Conservation (phyloP, 2,329 filamentous ascomycete species). For the Ceratocystis cubensis region DNA sequence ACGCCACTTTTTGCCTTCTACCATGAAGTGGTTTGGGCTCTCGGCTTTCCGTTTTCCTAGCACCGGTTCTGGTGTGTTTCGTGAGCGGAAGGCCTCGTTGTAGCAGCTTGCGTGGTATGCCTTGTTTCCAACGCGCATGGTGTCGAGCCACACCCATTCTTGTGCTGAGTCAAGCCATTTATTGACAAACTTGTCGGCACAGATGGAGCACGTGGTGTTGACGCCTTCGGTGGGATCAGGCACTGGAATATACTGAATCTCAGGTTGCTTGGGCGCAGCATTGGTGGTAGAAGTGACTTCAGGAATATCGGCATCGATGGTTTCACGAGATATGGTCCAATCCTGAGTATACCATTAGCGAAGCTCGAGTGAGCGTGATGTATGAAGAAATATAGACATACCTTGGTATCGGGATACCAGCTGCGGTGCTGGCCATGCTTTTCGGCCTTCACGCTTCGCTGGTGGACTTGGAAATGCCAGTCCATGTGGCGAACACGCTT, state of each 20-base stretch:
- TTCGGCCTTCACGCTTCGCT: conserved; percentile 72
- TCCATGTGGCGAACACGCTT: conserved; percentile 90
- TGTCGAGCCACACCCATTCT: conserved; percentile 95
- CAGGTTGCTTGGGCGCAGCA: conserved; percentile 36
- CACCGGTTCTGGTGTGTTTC: conserved; percentile 42
- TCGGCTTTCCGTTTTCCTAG: conserved; percentile 63
- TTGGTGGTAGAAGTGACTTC: conserved; percentile 29
- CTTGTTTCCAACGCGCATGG: conserved; percentile 60
- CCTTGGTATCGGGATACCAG: conserved; percentile 85
- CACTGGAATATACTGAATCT: conserved; percentile 65
- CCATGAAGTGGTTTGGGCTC: conserved; percentile 15
- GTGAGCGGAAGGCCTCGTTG: conserved; percentile 62
- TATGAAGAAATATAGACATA: conserved; percentile 33
- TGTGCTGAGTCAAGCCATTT: conserved; percentile 86
- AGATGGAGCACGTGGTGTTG: conserved; percentile 79
- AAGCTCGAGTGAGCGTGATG: conserved; percentile 10
- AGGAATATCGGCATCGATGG: conserved; percentile 51
- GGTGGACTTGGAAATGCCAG: conserved; percentile 94
- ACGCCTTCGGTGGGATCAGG: conserved; percentile 64
- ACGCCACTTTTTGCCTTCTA: conserved; percentile 21
- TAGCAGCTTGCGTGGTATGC: conserved; percentile 88
- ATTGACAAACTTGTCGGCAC: conserved; percentile 87
- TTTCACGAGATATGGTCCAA: conserved; percentile 78
- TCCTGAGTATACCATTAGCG: conserved; percentile 43
- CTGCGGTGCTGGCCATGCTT: conserved; percentile 81